Conservation (phyloP, 176 grass and related monocot genomes). For the Chrysopogon serrulatus region DNA sequence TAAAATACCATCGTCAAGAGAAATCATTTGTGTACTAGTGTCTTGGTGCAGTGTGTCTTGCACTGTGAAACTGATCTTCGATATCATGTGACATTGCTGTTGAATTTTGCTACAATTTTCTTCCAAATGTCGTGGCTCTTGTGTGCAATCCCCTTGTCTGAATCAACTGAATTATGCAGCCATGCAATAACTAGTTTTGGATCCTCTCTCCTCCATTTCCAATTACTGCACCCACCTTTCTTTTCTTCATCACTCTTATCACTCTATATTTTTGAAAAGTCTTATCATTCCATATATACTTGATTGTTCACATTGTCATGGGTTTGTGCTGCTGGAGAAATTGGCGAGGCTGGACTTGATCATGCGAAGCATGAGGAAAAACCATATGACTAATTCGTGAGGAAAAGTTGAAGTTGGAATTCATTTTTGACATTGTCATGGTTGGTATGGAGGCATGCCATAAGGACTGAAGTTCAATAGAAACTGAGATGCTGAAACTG, state of each 20-base stretch:
- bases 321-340: neutral
- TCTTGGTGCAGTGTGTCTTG: neutral
- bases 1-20: no score
- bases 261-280: no score
- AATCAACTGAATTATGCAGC: neutral
- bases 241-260: neutral
- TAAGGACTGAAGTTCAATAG: neutral
- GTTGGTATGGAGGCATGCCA: neutral
- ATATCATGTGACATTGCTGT: neutral
- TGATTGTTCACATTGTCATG: neutral
- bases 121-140: neutral
- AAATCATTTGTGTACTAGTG: no score
- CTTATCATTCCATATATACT: no score
- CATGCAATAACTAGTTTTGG: neutral
- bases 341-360: neutral
- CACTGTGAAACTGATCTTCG: neutral
- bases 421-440: neutral
- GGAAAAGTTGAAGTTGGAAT: neutral
- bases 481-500: neutral
- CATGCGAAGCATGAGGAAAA: neutral
- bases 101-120: neutral
- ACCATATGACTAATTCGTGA: neutral
- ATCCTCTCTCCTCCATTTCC: neutral
- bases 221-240: neutral
- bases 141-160: neutral